Percentiles rank a stretch among this genome's conserved stretches.
Evolutionary conservation across 2,329 filamentous ascomycete species (phyloP).

Genomic region (Cadophora malorum): DNA sequence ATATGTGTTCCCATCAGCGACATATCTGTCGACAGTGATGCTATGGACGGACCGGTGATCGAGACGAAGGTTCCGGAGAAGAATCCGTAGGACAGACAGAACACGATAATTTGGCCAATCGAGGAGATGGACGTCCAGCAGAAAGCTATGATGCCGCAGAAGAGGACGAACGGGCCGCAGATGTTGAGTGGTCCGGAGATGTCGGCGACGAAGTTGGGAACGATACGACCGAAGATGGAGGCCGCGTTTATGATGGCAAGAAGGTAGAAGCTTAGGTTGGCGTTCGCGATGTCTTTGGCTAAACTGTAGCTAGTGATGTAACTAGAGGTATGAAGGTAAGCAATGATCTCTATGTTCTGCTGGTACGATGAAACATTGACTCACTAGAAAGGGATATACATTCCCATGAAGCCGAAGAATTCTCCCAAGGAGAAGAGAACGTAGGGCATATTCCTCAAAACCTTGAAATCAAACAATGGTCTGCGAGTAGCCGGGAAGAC

Average conservation of each 20-base stretch:
- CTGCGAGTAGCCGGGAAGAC: conserved; percentile 29
- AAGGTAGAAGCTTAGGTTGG: conserved; percentile 39
- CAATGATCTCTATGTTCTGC: too few species aligned
- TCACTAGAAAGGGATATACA: conserved; percentile 58
- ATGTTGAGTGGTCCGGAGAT: conserved; percentile 58
- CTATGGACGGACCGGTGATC: conserved; percentile 29
- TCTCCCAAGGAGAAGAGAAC: conserved; percentile 29
- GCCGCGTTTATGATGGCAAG: conserved; percentile 39
- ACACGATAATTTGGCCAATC: conserved; percentile 62
- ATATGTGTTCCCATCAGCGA: conserved; percentile 66
- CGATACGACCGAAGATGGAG: conserved; percentile 59
- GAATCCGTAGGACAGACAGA: conserved; percentile 72
- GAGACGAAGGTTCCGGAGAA: conserved; percentile 67
- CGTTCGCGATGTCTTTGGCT: conserved; percentile 46
- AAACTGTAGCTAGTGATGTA: conserved; percentile 46
- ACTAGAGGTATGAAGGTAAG: not conserved
- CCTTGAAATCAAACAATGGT: conserved; percentile 31
- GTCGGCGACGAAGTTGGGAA: conserved; percentile 60
- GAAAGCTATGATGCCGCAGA: conserved; percentile 59
- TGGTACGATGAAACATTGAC: not conserved
- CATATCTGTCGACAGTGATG: conserved; percentile 33
- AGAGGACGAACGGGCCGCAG: conserved; percentile 51
- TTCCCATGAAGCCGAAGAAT: conserved; percentile 48
- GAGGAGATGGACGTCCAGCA: conserved; percentile 56
- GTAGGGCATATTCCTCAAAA: conserved; percentile 37